Base-by-base conservation (phyloP, 2,329 filamentous ascomycete genomes). In the Lasiodiplodia sp. region DNA sequence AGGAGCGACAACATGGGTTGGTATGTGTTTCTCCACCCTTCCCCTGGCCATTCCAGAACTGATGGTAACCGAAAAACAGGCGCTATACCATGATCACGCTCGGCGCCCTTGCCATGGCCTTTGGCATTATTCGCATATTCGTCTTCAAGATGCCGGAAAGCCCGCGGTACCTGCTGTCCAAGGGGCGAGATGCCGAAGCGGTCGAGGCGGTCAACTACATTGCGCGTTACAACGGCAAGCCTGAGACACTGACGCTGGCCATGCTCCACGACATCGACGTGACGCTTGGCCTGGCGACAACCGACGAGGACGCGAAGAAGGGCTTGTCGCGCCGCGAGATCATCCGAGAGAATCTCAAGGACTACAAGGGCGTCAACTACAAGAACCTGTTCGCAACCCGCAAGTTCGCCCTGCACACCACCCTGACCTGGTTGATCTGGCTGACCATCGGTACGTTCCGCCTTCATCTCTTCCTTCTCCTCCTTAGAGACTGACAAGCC, bases 71-170 rank as follows among this genome's bases (percentile, higher is more conserved):
- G 28, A 1, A 28, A 28, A 25, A 34, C 21, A 70, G 68, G 69
- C 69, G 69, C 52, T 70, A 70, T 53, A 67, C 67, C 40, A 70
- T 70, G 69, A 70, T 70, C 51, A 70, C 69, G 2, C 78, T 85
- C 4, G 84, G 84, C 0, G 81, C 74, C 0, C 73, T 86, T 7
- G 82, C 83, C 0, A 75, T 86, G 0, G 68, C 76, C 2, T 77
- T 86, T 55, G 84, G 82, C 56, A 60, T 84, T 23, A 73, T 84
- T 11, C 83, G 84, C 1, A 82, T 83, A 51, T 76, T 83, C 52
- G 69, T 83, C n/a, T 85, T 86, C 67, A 78, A 77, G n/a, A 81
- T 86, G 52, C 80, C 76, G 40, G 84, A 84, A 73, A 83, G 82
- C 0, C 84, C 83, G 23, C 82, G 84, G 58, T 86, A 78, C 64